Evolutionary conservation across 306 rosid genomes (phyloP).

Genomic region (Vigna angularis): DNA sequence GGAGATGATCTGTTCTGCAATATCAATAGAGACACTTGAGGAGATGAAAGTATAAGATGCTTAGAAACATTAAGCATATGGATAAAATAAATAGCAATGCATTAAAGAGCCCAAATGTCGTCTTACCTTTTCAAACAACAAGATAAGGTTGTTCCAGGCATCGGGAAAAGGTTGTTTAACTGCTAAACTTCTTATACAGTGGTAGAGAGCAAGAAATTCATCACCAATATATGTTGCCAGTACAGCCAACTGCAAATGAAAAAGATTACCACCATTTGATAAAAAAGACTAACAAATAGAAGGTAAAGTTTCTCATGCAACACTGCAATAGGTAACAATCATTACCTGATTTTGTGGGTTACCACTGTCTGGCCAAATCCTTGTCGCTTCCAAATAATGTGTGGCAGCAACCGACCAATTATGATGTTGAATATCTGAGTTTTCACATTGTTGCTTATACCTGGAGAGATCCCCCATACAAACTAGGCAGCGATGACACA

Average conservation of each 20-base stretch:
- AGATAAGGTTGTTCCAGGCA: constrained; percentile 79
- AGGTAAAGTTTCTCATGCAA: constrained; percentile 8
- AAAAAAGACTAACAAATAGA: background rate
- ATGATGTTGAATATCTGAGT: constrained; percentile 56
- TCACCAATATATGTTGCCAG: constrained; percentile 91
- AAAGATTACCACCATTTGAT: constrained; percentile 32
- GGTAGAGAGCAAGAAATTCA: constrained; percentile 94
- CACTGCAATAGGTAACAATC: background rate
- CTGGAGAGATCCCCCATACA: constrained; percentile 97
- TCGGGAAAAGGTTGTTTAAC: constrained; percentile 96
- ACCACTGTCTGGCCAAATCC: constrained; percentile 95
- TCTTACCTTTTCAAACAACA: constrained; percentile 87
- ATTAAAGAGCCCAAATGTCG: constrained; percentile 19
- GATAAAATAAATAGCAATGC: constrained; percentile 2
- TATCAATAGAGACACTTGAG: constrained; percentile 52
- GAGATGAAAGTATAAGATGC: constrained; percentile 34
- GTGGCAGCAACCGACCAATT: constrained; percentile 94
- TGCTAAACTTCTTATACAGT: constrained; percentile 90
- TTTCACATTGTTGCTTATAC: constrained; percentile 82
- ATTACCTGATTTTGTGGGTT: constrained; percentile 95
- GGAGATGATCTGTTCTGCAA: constrained; percentile 84
- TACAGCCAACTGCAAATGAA: constrained; percentile 81
- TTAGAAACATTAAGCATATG: constrained; percentile 19
- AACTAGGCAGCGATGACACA: constrained; percentile 92
- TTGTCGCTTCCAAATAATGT: constrained; percentile 86